Evolutionary conservation across 371 early-diverging fungal species (phyloP).

Genomic region (Saksenaea oblongispora): DNA sequence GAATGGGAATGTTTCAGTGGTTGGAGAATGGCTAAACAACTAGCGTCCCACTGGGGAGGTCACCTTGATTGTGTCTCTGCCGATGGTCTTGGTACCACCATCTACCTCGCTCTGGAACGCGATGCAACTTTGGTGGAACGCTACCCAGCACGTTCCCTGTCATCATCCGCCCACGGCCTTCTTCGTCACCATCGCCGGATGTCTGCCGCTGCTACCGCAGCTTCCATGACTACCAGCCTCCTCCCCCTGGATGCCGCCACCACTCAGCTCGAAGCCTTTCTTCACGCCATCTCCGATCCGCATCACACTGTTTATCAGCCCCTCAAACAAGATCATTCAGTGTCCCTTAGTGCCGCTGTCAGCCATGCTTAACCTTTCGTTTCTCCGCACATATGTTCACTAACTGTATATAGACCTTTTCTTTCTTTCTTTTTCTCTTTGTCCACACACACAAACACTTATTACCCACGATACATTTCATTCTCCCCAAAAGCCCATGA

Average conservation of each 20-base stretch:
- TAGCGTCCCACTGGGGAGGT: constrained; percentile 76
- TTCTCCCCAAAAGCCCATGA: background rate
- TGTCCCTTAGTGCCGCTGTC: constrained; percentile 41
- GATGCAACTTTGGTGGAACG: constrained; percentile 52
- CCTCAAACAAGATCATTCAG: constrained; percentile 34
- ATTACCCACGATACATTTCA: too few relatives aligned
- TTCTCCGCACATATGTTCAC: background rate
- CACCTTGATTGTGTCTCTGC: constrained; percentile 69
- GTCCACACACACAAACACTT: background rate
- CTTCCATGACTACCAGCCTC: constrained; percentile 1
- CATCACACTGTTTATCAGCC: constrained; percentile 14
- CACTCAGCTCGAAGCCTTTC: constrained; percentile 34
- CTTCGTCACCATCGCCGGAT: constrained; percentile 38
- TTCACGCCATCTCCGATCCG: constrained; percentile 34
- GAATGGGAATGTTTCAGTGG: constrained; percentile 32
- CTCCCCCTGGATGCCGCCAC: constrained; percentile 27
- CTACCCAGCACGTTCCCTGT: constrained; percentile 35
- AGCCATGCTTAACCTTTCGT: constrained; percentile 31
- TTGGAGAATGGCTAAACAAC: constrained; percentile 35
- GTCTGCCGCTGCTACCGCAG: constrained; percentile 25
- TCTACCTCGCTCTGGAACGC: constrained; percentile 72
- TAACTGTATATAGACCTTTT: background rate
- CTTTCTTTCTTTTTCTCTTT: background rate
- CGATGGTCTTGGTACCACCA: constrained; percentile 76
- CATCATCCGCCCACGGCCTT: constrained; percentile 27